Evolutionary conservation across 495 filamentous ascomycete genomes (phyloP).

Genomic region (Lepraria neglecta): DNA sequence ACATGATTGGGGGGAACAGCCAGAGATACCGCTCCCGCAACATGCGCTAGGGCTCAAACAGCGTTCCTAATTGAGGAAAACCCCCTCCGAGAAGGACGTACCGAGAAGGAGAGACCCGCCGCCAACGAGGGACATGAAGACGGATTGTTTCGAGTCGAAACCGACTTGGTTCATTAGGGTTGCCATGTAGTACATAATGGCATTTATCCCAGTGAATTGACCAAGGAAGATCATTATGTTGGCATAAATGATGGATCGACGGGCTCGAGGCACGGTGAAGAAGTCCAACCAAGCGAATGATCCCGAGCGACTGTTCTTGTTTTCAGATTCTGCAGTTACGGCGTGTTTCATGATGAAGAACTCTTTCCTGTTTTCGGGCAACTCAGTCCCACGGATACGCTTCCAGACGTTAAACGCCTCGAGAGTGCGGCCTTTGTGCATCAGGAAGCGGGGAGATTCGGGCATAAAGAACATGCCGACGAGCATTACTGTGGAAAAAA

Average conservation of each 20-base stretch:
- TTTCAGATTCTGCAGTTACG: conserved; percentile 43
- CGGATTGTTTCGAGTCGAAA: conserved; percentile 44
- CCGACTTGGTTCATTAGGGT: conserved; percentile 52
- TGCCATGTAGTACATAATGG: conserved; percentile 59
- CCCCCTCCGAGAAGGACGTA: too few relatives aligned
- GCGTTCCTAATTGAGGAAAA: too few relatives aligned
- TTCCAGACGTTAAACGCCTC: conserved; percentile 57
- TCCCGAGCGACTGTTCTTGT: conserved; percentile 34
- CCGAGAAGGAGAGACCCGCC: conserved; percentile 51
- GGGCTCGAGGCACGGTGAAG: conserved; percentile 51
- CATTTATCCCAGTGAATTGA: conserved; percentile 57
- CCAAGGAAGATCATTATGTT: conserved; percentile 58
- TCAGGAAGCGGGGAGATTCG: conserved; percentile 51
- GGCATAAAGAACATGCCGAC: conserved; percentile 56
- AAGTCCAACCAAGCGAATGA: conserved; percentile 56
- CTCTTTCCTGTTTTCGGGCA: conserved; percentile 47
- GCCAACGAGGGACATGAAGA: conserved; percentile 59
- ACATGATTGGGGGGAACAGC: too few relatives aligned
- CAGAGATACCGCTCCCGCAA: too few relatives aligned
- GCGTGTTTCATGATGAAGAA: conserved; percentile 56
- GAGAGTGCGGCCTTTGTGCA: conserved; percentile 45
- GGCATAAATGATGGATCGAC: conserved; percentile 55
- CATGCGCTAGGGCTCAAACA: too few relatives aligned
- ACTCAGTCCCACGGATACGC: conserved; percentile 49
- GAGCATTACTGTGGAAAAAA: conserved; percentile 56